phyloP scores from a whole-genome alignment of 371 early-diverging fungal species.

The Circinella umbellata region DNA sequence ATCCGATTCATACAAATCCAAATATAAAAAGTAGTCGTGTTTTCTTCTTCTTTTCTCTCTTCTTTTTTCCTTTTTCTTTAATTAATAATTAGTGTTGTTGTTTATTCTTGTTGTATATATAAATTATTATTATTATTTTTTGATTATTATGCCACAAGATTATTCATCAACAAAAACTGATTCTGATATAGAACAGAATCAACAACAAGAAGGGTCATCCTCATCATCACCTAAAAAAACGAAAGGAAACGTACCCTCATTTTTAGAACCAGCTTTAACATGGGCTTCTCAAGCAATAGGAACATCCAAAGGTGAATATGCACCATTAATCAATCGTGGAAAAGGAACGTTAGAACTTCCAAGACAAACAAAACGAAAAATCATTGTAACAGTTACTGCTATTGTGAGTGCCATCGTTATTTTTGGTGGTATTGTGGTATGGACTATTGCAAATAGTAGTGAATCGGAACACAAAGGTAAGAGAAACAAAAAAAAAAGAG shows the following conservation, averaged over 20 bases:
- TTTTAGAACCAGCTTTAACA: neutral
- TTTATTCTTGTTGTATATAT: neutral
- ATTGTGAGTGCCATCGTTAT: conserved; percentile 30
- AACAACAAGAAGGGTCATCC: neutral
- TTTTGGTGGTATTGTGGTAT: conserved; percentile 13
- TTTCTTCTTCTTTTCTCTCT: too few relatives aligned
- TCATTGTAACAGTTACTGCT: conserved; percentile 24
- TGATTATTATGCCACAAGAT: neutral
- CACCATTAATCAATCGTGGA: conserved; percentile 39
- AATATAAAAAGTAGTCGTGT: too few relatives aligned
- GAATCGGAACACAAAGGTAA: neutral
- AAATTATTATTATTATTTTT: too few relatives aligned
- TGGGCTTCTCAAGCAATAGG: conserved; percentile 11
- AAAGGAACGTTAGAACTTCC: conserved; percentile 45
- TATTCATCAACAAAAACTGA: neutral
- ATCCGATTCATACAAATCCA: too few relatives aligned
- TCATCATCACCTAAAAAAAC: neutral
- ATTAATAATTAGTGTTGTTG: neutral
- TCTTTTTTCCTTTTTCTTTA: neutral
- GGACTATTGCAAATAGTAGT: neutral
- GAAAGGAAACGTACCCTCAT: neutral
- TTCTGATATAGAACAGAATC: neutral
- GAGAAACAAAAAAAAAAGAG: too few relatives aligned
- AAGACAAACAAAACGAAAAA: conserved; percentile 23
- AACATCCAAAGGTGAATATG: conserved; percentile 26